Percentiles rank a stretch among this genome's conserved stretches.
Conservation (phyloP, 306 rosid genomes). For the Rubus idaeus region DNA sequence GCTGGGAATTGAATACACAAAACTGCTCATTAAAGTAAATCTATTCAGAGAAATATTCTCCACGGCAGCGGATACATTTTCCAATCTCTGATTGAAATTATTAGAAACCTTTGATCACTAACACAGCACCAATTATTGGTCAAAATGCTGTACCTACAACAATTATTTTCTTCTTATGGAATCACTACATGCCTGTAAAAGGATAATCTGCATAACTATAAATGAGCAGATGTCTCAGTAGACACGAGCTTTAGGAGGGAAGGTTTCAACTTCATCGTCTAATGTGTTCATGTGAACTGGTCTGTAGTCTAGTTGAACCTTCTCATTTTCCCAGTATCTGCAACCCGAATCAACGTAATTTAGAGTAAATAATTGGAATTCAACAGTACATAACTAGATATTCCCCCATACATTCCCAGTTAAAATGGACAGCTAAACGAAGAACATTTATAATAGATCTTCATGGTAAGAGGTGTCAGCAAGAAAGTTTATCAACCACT, state of each 20-base stretch:
- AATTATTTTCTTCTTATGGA: conserved; percentile 28
- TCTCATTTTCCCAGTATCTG: conserved; percentile 86
- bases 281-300: conserved; percentile 91
- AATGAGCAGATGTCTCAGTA: conserved; percentile 41
- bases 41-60: conserved; percentile 19
- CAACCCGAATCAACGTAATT: conserved; percentile 24
- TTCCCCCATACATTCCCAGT: not conserved
- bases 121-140: conserved; percentile 36
- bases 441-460: not conserved
- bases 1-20: conserved; percentile 3
- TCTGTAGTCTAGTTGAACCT: conserved; percentile 80
- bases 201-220: conserved; percentile 13
- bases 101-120: conserved; percentile 26
- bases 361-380: conserved; percentile 10
- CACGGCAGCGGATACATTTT: conserved; percentile 32
- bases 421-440: not conserved
- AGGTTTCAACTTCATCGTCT: conserved; percentile 80
- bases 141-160: conserved; percentile 32
- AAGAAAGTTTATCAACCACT: not conserved
- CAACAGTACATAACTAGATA: not conserved
- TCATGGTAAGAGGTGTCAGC: not conserved
- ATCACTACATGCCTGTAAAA: conserved; percentile 20
- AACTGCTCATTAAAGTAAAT: conserved; percentile 5
- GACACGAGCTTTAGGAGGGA: conserved; percentile 98
- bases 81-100: conserved; percentile 30